Percentiles rank a stretch among this genome's conserved stretches.
These are phyloP conservation scores for Starmerella khaoyaiensis DNA, from an alignment of 805 yeast species.

Conservation along the genomic window DNA sequence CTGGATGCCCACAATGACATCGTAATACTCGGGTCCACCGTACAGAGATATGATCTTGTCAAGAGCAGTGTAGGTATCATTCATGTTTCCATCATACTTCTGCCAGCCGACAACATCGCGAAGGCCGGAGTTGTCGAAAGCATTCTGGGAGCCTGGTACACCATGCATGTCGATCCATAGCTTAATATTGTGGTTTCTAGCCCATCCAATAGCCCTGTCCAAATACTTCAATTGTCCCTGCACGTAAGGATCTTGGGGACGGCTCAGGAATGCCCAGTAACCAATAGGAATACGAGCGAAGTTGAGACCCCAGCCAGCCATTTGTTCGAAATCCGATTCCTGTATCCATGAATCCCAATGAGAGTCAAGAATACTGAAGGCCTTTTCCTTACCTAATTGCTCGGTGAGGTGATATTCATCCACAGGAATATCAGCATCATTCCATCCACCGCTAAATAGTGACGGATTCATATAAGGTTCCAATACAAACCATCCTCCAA, in stretches of 20 bases:
- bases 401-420: conserved; percentile 69
- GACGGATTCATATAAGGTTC: conserved; percentile 83
- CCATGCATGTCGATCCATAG: conserved; percentile 93
- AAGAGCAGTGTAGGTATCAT: conserved; percentile 45
- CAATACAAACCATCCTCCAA: conserved; percentile 84
- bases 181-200: conserved; percentile 43
- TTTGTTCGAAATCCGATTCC: conserved; percentile 53
- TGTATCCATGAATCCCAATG: conserved; percentile 77
- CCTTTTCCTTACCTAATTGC: conserved; percentile 47
- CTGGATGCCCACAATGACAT: conserved; percentile 73
- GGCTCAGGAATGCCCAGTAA: conserved; percentile 72
- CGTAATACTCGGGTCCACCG: conserved; percentile 46
- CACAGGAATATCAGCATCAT: conserved; percentile 39
- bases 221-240: conserved; percentile 64
- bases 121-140: conserved; percentile 86
- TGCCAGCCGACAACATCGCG: conserved; percentile 39
- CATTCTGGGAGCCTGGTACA: conserved; percentile 94
- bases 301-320: conserved; percentile 40
- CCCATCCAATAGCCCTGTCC: conserved; percentile 71
- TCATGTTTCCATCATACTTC: conserved; percentile 42
- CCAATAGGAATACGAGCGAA: conserved; percentile 85
- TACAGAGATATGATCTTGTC: conserved; percentile 46
- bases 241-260: conserved; percentile 69
- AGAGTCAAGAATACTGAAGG: conserved; percentile 37
- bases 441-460: conserved; percentile 21